Evolutionary conservation across 1,139 yeast species (phyloP).

Genomic region (Suhomyces anneliseae): DNA sequence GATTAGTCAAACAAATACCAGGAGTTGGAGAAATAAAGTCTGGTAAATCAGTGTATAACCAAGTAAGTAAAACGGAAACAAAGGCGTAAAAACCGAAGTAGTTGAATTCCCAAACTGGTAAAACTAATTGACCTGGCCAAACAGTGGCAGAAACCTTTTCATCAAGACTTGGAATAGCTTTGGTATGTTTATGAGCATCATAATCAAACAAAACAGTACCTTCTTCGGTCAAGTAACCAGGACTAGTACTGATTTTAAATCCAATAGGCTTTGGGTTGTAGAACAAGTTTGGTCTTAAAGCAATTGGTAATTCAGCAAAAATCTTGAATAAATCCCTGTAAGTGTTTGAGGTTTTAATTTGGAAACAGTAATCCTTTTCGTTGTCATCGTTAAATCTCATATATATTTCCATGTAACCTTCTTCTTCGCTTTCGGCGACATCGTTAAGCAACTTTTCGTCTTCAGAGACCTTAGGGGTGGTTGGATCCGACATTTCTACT

Average conservation of each 20-base stretch:
- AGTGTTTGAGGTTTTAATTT: constrained; percentile 55
- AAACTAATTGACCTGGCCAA: constrained; percentile 88
- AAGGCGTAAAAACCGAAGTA: constrained; percentile 48
- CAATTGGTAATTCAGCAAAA: constrained; percentile 67
- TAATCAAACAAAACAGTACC: constrained; percentile 75
- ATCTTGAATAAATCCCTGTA: constrained; percentile 61
- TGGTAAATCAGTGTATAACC: constrained; percentile 95
- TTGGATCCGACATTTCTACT: constrained; percentile 1
- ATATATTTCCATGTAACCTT: constrained; percentile 57
- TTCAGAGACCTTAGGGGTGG: constrained; percentile 3
- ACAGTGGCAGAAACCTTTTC: constrained; percentile 56
- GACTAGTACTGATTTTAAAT: constrained; percentile 66
- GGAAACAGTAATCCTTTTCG: constrained; percentile 90
- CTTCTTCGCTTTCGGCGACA: constrained; percentile 53
- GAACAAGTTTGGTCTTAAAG: constrained; percentile 78
- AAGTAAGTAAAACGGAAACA: constrained; percentile 48
- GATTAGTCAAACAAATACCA: constrained; percentile 78
- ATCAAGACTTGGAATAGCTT: constrained; percentile 44
- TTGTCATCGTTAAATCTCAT: constrained; percentile 80
- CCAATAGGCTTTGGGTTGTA: constrained; percentile 64
- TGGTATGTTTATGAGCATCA: constrained; percentile 47
- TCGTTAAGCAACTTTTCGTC: constrained; percentile 54
- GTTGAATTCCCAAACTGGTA: constrained; percentile 77
- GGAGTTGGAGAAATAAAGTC: constrained; percentile 90
- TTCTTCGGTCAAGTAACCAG: constrained; percentile 82